A percentile compares a stretch with the other conserved stretches of the same genome.
phyloP scores from a whole-genome alignment of 768 basidiomycete genomes.

The Suillus occidentalis region DNA sequence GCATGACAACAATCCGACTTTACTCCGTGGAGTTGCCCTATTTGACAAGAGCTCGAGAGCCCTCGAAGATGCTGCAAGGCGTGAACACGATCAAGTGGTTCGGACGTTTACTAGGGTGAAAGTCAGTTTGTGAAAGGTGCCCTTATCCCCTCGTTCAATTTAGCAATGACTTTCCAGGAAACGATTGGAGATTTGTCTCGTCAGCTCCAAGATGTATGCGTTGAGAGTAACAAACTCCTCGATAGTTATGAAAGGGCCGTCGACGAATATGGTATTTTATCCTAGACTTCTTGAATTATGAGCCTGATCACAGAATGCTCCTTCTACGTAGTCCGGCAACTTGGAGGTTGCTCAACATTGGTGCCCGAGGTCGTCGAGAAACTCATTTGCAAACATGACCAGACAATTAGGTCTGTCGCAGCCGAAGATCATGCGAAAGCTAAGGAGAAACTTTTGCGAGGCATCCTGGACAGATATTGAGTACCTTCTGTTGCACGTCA shows the following conservation, averaged over 20 bases:
- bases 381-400: constrained; percentile 52
- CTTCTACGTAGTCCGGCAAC: constrained; percentile 42
- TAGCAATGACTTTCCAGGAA: constrained; percentile 32
- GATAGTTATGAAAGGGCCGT: constrained; percentile 43
- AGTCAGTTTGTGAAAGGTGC: constrained; percentile 34
- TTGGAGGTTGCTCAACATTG: constrained; percentile 40
- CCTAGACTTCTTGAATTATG: constrained; percentile 2
- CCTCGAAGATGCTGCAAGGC: constrained; percentile 45
- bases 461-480: constrained; percentile 35
- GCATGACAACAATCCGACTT: constrained; percentile 31
- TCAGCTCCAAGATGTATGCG: constrained; percentile 50
- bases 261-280: constrained; percentile 46
- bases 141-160: constrained; percentile 15
- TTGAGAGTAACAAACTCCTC: constrained; percentile 52
- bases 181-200: constrained; percentile 41
- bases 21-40: constrained; percentile 42
- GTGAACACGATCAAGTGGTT: constrained; percentile 44
- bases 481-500: not conserved
- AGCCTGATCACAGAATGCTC: constrained; percentile 7
- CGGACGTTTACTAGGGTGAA: constrained; percentile 40
- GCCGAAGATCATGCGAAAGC: constrained; percentile 34
- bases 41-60: constrained; percentile 58
- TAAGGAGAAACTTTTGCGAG: constrained; percentile 35
- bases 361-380: constrained; percentile 55
- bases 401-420: constrained; percentile 44